Evolutionary conservation across 2,329 filamentous ascomycete species (phyloP).

Genomic region (Pyrenochaeta sp.): DNA sequence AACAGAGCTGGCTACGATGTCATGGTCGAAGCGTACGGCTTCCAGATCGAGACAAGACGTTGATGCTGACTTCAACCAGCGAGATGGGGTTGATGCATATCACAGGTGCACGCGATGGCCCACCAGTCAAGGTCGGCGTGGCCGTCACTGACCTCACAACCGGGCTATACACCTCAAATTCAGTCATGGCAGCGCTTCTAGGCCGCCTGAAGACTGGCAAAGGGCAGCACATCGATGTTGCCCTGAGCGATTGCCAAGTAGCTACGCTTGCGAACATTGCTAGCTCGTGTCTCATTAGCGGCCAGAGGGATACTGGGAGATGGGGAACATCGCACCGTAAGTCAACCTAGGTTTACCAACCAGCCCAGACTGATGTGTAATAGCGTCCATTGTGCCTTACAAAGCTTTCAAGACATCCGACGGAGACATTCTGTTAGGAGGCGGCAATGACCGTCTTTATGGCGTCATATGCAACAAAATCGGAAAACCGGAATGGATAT

Average conservation of each 20-base stretch:
- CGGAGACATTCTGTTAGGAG: slow-evolving; percentile 70
- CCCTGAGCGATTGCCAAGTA: slow-evolving; percentile 92
- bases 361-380: slow-evolving; percentile 12
- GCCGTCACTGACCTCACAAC: slow-evolving; percentile 97
- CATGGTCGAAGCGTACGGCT: slow-evolving; percentile 85
- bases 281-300: slow-evolving; percentile 87
- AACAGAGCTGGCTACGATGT: slow-evolving; percentile 94
- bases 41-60: neutral
- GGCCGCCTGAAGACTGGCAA: slow-evolving; percentile 75
- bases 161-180: slow-evolving; percentile 92
- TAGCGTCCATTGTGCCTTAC: slow-evolving; percentile 97
- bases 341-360: slow-evolving; percentile 23
- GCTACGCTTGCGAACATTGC: slow-evolving; percentile 96
- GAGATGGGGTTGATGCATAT: slow-evolving; percentile 99
- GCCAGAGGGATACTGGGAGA: slow-evolving; percentile 83
- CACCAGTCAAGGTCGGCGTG: slow-evolving; percentile 96
- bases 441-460: slow-evolving; percentile 70
- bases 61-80: slow-evolving; percentile 37
- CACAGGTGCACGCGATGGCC: slow-evolving; percentile 84
- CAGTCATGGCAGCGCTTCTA: slow-evolving; percentile 93
- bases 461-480: slow-evolving; percentile 67
- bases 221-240: slow-evolving; percentile 92
- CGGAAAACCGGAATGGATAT: slow-evolving; percentile 66
- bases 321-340: slow-evolving; percentile 96
- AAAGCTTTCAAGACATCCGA: slow-evolving; percentile 76